Conservation (phyloP, 495 filamentous ascomycete genomes). For the Viridothelium virens region DNA sequence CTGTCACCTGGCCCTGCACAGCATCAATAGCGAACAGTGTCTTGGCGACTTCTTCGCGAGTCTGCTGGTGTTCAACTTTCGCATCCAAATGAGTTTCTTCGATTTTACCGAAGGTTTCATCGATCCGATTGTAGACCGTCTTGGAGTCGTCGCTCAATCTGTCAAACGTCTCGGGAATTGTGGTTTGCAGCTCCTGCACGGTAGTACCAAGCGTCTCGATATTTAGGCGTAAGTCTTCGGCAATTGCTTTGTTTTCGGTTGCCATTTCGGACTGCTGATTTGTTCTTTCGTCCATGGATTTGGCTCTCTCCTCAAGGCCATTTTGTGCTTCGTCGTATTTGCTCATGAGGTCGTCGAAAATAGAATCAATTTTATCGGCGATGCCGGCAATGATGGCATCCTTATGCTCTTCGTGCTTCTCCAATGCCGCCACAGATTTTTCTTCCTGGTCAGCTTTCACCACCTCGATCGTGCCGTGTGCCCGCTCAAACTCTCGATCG, state of each 20-base stretch:
- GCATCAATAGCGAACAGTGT: conserved; percentile 62
- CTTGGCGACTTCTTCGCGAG: conserved; percentile 66
- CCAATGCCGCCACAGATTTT: conserved; percentile 59
- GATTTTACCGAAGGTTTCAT: conserved; percentile 64
- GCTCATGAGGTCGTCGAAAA: conserved; percentile 63
- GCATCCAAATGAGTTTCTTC: conserved; percentile 65
- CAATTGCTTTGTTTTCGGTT: conserved; percentile 62
- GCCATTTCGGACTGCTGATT: conserved; percentile 59
- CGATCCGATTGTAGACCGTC: conserved; percentile 70
- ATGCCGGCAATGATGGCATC: conserved; percentile 51
- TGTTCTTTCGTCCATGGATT: conserved; percentile 58
- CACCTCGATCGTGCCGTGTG: conserved; percentile 58
- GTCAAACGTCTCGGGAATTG: conserved; percentile 69
- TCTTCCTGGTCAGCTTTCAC: conserved; percentile 69
- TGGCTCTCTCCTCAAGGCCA: conserved; percentile 59
- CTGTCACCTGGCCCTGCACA: conserved; percentile 64
- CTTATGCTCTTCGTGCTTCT: conserved; percentile 58
- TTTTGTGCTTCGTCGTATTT: conserved; percentile 78
- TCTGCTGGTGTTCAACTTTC: conserved; percentile 68
- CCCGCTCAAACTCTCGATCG: conserved; percentile 72
- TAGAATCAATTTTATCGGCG: conserved; percentile 64
- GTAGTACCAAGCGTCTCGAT: conserved; percentile 78
- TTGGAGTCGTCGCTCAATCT: conserved; percentile 77
- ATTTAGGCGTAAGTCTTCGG: conserved; percentile 75
- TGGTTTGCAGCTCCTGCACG: conserved; percentile 32